Conservation (phyloP, 108 stramenopile species). For the Cyclotella baltica region DNA sequence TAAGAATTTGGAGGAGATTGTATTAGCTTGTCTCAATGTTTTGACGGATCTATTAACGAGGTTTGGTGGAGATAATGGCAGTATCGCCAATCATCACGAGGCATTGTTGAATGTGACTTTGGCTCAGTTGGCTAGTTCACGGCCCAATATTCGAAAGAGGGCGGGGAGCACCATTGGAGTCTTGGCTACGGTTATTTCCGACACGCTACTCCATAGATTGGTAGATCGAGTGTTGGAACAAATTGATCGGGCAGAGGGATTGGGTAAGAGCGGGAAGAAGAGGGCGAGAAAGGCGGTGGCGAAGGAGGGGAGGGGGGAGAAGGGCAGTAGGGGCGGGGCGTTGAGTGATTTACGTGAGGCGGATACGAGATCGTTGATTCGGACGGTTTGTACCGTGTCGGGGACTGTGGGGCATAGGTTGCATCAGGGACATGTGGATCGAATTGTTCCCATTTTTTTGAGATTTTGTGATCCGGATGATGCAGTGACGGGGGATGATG, state of each 20-base stretch:
- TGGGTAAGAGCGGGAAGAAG: slow-evolving; percentile 49
- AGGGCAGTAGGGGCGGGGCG: slow-evolving; percentile 12
- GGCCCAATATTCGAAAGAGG: slow-evolving; percentile 89
- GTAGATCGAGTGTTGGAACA: slow-evolving; percentile 81
- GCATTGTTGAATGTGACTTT: slow-evolving; percentile 79
- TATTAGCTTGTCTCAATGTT: slow-evolving; percentile 87
- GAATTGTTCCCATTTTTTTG: slow-evolving; percentile 95
- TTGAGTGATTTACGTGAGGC: slow-evolving; percentile 26
- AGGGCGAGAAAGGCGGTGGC: slow-evolving; percentile 41
- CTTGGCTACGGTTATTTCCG: slow-evolving; percentile 84
- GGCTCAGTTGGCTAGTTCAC: slow-evolving; percentile 62
- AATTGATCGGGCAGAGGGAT: slow-evolving; percentile 66
- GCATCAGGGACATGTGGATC: slow-evolving; percentile 90
- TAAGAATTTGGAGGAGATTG: slow-evolving; percentile 69
- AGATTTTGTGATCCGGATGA: slow-evolving; percentile 88
- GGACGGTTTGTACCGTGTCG: slow-evolving; percentile 92
- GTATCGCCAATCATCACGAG: slow-evolving; percentile 83
- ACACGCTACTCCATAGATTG: slow-evolving; percentile 78
- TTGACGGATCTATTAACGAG: slow-evolving; percentile 90
- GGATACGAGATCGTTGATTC: slow-evolving; percentile 83
- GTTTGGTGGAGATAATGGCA: slow-evolving; percentile 76
- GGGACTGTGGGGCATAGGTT: slow-evolving; percentile 85
- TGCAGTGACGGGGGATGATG: slow-evolving; percentile 80
- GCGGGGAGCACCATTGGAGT: slow-evolving; percentile 91
- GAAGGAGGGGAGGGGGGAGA: slow-evolving; percentile 8